These are phyloP conservation scores for Aphanomyces euteiches DNA, from an alignment of 352 stramenopile genomes.

Conservation along the genomic window DNA sequence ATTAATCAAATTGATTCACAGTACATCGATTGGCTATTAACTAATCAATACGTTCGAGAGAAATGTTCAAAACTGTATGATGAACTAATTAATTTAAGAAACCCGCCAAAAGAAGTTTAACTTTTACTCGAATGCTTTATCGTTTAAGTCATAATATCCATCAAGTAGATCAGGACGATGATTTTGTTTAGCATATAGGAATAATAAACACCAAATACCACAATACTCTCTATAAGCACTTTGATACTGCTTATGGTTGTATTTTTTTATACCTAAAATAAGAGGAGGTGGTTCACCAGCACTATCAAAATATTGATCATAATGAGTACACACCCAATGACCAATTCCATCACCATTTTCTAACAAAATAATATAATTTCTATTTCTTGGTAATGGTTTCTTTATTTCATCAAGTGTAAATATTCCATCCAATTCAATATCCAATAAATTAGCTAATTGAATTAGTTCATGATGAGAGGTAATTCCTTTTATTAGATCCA, in stretches of 20 bases:
- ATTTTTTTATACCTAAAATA: background rate
- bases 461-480: background rate
- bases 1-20: no score
- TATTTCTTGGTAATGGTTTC: background rate
- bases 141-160: slow-evolving; percentile 3
- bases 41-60: no score
- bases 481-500: slow-evolving; percentile 6
- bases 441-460: background rate
- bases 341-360: background rate
- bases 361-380: slow-evolving; percentile 3
- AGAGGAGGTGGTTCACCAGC: background rate
- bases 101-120: background rate
- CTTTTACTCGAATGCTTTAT: background rate
- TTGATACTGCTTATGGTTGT: background rate
- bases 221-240: background rate
- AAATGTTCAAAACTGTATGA: no score
- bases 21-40: no score
- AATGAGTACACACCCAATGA: background rate
- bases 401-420: slow-evolving; percentile 1
- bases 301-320: background rate
- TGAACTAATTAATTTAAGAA: no score
- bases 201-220: slow-evolving; percentile 2
- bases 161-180: background rate
- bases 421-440: slow-evolving; percentile 8
- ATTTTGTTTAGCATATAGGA: slow-evolving; percentile 1